Evolutionary conservation across 2,329 filamentous ascomycete genomes (phyloP).

Genomic region (Rhexocercosporidium sp.): DNA sequence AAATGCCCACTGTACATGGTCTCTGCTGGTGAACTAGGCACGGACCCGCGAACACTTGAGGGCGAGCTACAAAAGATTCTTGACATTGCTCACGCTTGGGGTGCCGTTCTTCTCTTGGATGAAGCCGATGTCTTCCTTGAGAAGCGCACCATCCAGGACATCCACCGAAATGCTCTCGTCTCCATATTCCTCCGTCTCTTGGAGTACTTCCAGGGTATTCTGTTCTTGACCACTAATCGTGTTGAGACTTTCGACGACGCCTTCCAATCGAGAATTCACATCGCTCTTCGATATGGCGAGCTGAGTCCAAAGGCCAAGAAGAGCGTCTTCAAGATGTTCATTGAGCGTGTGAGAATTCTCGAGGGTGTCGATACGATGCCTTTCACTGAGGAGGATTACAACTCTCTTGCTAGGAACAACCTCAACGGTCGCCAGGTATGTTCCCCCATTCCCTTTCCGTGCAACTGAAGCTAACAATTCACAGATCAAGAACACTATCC

Average conservation of each 20-base stretch:
- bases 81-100: slow-evolving; percentile 85
- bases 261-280: slow-evolving; percentile 86
- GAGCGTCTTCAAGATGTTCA: slow-evolving; percentile 83
- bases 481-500: slow-evolving; percentile 84
- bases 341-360: slow-evolving; percentile 71
- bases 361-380: slow-evolving; percentile 64
- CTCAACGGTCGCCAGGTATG: slow-evolving; percentile 70
- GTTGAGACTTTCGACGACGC: slow-evolving; percentile 90
- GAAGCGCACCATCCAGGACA: slow-evolving; percentile 80
- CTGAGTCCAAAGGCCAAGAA: slow-evolving; percentile 75
- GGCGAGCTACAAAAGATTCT: slow-evolving; percentile 81
- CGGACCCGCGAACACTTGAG: slow-evolving; percentile 76
- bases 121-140: slow-evolving; percentile 87
- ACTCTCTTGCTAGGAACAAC: slow-evolving; percentile 68
- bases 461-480: slow-evolving; percentile 44
- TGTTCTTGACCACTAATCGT: slow-evolving; percentile 89
- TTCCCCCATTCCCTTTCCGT: slow-evolving; percentile 1
- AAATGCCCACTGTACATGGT: slow-evolving; percentile 84
- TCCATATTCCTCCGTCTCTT: slow-evolving; percentile 85
- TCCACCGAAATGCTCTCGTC: slow-evolving; percentile 84
- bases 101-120: slow-evolving; percentile 82
- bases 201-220: slow-evolving; percentile 90
- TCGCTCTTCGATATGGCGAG: slow-evolving; percentile 80
- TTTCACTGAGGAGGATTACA: slow-evolving; percentile 71
- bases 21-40: slow-evolving; percentile 81